These are phyloP conservation scores for Clonostachys byssicola DNA, from an alignment of 2,329 filamentous ascomycete genomes.

Conservation along the genomic window DNA sequence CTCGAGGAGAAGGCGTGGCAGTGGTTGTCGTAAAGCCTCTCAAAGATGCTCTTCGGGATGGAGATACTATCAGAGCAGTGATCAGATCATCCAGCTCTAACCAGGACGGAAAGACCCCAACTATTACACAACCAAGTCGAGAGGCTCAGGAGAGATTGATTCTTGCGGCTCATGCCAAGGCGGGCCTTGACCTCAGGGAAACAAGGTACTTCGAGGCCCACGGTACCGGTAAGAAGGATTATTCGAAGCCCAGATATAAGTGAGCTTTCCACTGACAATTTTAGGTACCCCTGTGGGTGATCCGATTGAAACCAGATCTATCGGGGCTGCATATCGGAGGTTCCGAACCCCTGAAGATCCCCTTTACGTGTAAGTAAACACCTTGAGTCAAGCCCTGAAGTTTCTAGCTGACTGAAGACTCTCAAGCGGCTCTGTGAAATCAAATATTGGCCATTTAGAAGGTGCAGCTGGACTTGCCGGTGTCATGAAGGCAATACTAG, in stretches of 20 bases:
- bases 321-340: constrained; percentile 17
- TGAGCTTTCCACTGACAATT: not conserved
- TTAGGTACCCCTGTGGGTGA: constrained; percentile 30
- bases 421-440: constrained; percentile 35
- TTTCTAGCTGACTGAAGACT: constrained; percentile 33
- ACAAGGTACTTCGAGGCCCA: constrained; percentile 31
- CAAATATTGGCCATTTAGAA: constrained; percentile 31
- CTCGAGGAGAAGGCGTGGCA: constrained; percentile 20
- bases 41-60: constrained; percentile 14
- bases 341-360: constrained; percentile 16
- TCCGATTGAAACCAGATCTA: constrained; percentile 25
- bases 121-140: constrained; percentile 30
- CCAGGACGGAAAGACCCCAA: constrained; percentile 30
- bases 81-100: constrained; percentile 24
- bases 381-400: not conserved
- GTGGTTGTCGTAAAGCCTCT: constrained; percentile 24
- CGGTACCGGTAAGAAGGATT: constrained; percentile 26
- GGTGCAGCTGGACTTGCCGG: constrained; percentile 20
- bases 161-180: constrained; percentile 21
- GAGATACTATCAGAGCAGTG: constrained; percentile 13
- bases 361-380: constrained; percentile 10
- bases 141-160: constrained; percentile 30
- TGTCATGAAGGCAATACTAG: constrained; percentile 21
- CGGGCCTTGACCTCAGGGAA: constrained; percentile 12
- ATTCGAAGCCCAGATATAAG: not conserved